Percentiles rank a stretch among this genome's conserved stretches.
Evolutionary conservation across 2,329 filamentous ascomycete species (phyloP).

Genomic region (Penicillium sp.): DNA sequence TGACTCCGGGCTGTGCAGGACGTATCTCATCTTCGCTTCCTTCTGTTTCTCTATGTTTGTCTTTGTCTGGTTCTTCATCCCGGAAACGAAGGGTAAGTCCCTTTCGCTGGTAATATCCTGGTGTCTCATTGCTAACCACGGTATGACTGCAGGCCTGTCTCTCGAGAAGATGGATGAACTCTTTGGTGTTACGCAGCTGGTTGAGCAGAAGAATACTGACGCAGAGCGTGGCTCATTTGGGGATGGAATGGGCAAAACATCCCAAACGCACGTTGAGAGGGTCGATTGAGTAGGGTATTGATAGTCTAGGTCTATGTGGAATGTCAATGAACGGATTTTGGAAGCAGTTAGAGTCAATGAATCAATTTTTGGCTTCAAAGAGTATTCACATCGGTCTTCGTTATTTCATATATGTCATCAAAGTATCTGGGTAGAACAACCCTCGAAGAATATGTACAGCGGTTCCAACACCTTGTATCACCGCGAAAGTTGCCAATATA

Average conservation of each 20-base stretch:
- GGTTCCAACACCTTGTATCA: neutral
- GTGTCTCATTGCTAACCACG: neutral
- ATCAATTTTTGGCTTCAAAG: neutral
- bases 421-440: constrained; percentile 2
- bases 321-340: neutral
- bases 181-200: constrained; percentile 58
- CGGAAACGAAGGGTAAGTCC: constrained; percentile 66
- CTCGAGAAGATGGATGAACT: constrained; percentile 67
- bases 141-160: constrained; percentile 37
- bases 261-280: constrained; percentile 15
- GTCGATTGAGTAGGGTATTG: neutral
- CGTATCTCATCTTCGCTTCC: constrained; percentile 67
- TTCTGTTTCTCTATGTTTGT: constrained; percentile 66
- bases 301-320: neutral
- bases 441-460: constrained; percentile 6
- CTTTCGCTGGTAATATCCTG: neutral
- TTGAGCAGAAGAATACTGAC: constrained; percentile 23
- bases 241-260: constrained; percentile 9
- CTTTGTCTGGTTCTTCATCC: constrained; percentile 67
- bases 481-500: neutral
- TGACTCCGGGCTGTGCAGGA: constrained; percentile 48
- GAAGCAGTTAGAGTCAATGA: neutral
- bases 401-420: constrained; percentile 14
- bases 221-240: constrained; percentile 14
- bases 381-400: constrained; percentile 12